These are phyloP conservation scores for Eryngium alpinum DNA, from an alignment of 140 eudicot genomes.

Conservation along the genomic window DNA sequence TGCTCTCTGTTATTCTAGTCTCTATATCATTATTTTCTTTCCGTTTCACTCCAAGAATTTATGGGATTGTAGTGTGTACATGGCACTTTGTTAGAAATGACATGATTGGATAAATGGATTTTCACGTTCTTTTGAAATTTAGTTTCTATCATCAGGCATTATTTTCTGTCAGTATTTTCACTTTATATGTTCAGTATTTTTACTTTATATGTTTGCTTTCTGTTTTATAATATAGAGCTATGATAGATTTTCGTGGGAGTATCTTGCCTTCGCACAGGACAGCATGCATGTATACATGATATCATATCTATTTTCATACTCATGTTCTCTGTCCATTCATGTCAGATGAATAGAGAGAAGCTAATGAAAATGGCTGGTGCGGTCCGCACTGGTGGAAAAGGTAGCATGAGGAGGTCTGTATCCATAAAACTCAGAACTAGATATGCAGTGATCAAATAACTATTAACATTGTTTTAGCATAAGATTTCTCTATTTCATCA, in stretches of 20 bases:
- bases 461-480: not conserved
- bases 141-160: no score
- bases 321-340: not conserved
- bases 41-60: no score
- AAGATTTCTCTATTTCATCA: not conserved
- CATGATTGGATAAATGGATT: not conserved
- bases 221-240: no score
- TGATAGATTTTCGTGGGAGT: no score
- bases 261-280: no score
- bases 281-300: no score
- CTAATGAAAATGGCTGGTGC: conserved; percentile 85
- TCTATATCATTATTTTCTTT: no score
- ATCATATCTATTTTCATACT: not conserved
- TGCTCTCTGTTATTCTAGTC: no score
- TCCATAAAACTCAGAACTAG: not conserved
- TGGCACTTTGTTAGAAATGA: not conserved
- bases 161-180: no score
- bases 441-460: not conserved
- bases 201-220: no score
- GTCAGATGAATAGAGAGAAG: conserved; percentile 83
- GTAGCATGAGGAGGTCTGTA: conserved; percentile 63
- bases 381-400: conserved; percentile 88
- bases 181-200: no score
- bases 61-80: not conserved
- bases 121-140: no score